Conservation (phyloP, 2,329 filamentous ascomycete genomes). For the Colletotrichum sp. region DNA sequence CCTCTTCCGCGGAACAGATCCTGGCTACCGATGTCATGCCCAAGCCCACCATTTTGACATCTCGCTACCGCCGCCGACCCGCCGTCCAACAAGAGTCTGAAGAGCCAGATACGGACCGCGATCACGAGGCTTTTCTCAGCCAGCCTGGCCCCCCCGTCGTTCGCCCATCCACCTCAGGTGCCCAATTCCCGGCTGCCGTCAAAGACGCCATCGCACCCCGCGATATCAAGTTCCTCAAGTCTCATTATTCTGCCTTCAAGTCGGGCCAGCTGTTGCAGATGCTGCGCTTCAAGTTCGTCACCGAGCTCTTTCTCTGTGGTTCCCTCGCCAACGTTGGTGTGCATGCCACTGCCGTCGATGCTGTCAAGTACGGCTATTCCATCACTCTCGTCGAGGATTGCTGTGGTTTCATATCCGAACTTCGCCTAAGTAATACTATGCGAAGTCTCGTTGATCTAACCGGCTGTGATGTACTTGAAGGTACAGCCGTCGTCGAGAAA, state of each 20-base stretch:
- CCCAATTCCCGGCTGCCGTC: slow-evolving; percentile 49
- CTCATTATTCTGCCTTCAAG: slow-evolving; percentile 87
- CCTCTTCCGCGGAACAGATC: slow-evolving; percentile 59
- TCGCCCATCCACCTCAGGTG: slow-evolving; percentile 47
- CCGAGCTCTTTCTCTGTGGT: slow-evolving; percentile 88
- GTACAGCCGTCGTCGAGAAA: slow-evolving; percentile 18
- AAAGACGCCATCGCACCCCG: slow-evolving; percentile 47
- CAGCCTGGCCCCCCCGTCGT: slow-evolving; percentile 47
- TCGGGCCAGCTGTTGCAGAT: slow-evolving; percentile 74
- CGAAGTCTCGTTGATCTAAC: slow-evolving; percentile 75
- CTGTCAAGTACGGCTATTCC: slow-evolving; percentile 84
- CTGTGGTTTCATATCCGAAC: slow-evolving; percentile 76
- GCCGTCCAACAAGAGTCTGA: slow-evolving; percentile 14
- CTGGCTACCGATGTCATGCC: slow-evolving; percentile 41
- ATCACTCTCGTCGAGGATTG: slow-evolving; percentile 90
- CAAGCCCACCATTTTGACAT: slow-evolving; percentile 15
- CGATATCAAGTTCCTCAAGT: slow-evolving; percentile 68
- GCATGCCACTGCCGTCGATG: slow-evolving; percentile 90
- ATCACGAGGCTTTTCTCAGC: slow-evolving; percentile 53
- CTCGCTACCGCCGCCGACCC: slow-evolving; percentile 26
- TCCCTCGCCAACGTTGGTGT: slow-evolving; percentile 87
- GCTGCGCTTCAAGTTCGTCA: slow-evolving; percentile 86
- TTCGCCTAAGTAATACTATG: slow-evolving; percentile 74
- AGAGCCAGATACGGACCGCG: slow-evolving; percentile 22
- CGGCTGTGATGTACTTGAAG: slow-evolving; percentile 69